Evolutionary conservation across 2,329 filamentous ascomycete species (phyloP), one percentile per base, ranked within the genome.

Genomic region (Colletotrichum ledebouriae): DNA sequence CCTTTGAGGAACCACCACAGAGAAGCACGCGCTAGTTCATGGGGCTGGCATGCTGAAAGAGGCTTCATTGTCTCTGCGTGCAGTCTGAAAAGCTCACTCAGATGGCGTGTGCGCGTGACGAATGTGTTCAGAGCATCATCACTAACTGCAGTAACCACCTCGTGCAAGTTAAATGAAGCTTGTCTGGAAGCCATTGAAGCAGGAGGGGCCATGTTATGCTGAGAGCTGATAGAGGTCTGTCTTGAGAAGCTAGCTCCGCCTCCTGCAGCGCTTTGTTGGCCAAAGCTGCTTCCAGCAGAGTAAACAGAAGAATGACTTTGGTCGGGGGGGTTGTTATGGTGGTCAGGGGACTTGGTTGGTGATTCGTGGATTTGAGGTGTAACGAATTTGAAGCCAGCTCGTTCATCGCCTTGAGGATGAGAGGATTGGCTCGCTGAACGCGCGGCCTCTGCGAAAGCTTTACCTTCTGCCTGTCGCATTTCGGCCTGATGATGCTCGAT

Each of bases 1-100:
- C 94, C 94, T 72, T 89, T 91, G 52, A 97, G 76, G 75, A 97
- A 97, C 94, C 94, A 98, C 94, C 94, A 98, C 0, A 93, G 82
- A 3, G 89, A 90, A 25, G 90, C 90, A 66, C 92, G 87, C 10
- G 91, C 84, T 82, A 94, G 91, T 68, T 94, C 88, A 53, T 86
- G 83, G 0, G 91, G 84, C 0, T 88, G 82, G 58, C 88, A 90
- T 34, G 86, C 84, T 63, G 87, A 84, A 4, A 94, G 76, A 0
- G 92, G 89, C 70, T 88, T 89, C 34, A 90, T 84, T 37, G 90
- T 87, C 77, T 97, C 93, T 0, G 94, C 90, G 65, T 94, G 92
- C 49, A 95, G 79, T 42, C 89, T 85, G 75, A 97, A 97, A 3
- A 96, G 84, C 71, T 91, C 89, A 70, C 88, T 90, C 73, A 96